Conservation (phyloP, 1,139 yeast genomes). For the Sugiyamaella japonica region DNA sequence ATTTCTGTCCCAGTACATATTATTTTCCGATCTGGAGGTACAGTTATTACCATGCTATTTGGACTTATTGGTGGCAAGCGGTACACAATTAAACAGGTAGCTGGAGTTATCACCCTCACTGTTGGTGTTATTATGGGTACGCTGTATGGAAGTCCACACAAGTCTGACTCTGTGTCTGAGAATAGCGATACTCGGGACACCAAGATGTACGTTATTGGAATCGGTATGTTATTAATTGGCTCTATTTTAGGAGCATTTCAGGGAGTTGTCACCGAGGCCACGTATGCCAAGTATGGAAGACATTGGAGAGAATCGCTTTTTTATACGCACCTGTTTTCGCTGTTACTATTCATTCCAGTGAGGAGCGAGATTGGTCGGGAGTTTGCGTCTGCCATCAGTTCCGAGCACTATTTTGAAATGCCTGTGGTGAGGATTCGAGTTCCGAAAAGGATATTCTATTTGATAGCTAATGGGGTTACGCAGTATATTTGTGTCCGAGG, state of each 20-base stretch:
- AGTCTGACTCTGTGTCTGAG: not conserved
- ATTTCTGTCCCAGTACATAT: slow-evolving; percentile 69
- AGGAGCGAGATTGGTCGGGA: slow-evolving; percentile 22
- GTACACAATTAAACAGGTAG: slow-evolving; percentile 50
- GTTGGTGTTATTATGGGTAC: slow-evolving; percentile 59
- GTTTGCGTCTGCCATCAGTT: slow-evolving; percentile 16
- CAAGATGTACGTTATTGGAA: slow-evolving; percentile 42
- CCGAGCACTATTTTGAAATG: slow-evolving; percentile 13
- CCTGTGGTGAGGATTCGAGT: slow-evolving; percentile 12
- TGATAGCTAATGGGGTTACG: slow-evolving; percentile 52
- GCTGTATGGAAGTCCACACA: slow-evolving; percentile 27
- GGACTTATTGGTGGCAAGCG: slow-evolving; percentile 52
- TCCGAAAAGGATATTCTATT: slow-evolving; percentile 34
- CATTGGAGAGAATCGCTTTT: slow-evolving; percentile 68
- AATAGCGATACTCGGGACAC: not conserved
- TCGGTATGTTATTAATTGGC: slow-evolving; percentile 48
- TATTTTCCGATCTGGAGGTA: slow-evolving; percentile 64
- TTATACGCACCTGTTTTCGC: slow-evolving; percentile 56
- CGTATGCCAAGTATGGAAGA: slow-evolving; percentile 52
- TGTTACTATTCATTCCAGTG: slow-evolving; percentile 54
- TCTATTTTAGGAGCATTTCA: slow-evolving; percentile 54
- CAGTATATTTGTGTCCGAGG: slow-evolving; percentile 69
- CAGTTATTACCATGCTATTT: slow-evolving; percentile 59
- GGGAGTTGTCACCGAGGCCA: slow-evolving; percentile 57
- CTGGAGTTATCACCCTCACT: slow-evolving; percentile 55